Evolutionary conservation across 108 stramenopile genomes (phyloP).

Genomic region (Nitzschia sp.): DNA sequence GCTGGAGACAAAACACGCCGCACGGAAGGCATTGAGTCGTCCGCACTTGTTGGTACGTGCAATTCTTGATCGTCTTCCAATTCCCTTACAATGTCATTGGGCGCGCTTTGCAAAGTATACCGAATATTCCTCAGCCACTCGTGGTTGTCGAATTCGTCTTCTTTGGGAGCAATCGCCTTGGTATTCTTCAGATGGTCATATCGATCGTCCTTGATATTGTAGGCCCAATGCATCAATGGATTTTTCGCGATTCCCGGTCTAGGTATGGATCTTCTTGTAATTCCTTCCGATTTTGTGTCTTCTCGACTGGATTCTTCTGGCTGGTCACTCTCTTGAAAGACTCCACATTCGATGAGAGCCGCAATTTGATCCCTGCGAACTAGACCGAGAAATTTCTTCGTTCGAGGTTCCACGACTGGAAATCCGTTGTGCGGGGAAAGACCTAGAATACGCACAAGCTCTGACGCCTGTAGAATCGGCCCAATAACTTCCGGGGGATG

Average conservation of each 20-base stretch:
- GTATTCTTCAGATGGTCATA: conserved; percentile 20
- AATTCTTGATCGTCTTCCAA: neutral
- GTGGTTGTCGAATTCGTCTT: conserved; percentile 24
- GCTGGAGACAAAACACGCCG: neutral
- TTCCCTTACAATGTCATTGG: neutral
- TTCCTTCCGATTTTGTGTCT: neutral
- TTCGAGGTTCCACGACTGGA: conserved; percentile 59
- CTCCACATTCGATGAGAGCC: conserved; percentile 53
- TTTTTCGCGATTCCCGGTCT: neutral
- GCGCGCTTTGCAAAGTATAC: neutral
- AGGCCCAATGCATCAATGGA: conserved; percentile 40
- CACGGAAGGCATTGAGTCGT: conserved; percentile 21
- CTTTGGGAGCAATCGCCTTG: neutral
- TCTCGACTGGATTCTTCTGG: neutral
- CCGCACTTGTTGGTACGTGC: neutral
- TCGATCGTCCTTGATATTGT: conserved; percentile 37
- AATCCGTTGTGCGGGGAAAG: conserved; percentile 44
- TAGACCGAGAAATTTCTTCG: conserved; percentile 41
- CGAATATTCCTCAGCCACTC: conserved; percentile 16
- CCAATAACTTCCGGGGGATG: conserved; percentile 31
- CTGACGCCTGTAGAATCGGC: conserved; percentile 32
- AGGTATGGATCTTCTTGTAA: neutral
- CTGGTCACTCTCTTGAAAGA: conserved; percentile 31
- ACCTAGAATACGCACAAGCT: conserved; percentile 40
- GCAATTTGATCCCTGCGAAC: conserved; percentile 58